Evolutionary conservation across 352 stramenopile genomes (phyloP), one percentile per base, ranked within the genome.

Genomic region (Phytopythium litorale): DNA sequence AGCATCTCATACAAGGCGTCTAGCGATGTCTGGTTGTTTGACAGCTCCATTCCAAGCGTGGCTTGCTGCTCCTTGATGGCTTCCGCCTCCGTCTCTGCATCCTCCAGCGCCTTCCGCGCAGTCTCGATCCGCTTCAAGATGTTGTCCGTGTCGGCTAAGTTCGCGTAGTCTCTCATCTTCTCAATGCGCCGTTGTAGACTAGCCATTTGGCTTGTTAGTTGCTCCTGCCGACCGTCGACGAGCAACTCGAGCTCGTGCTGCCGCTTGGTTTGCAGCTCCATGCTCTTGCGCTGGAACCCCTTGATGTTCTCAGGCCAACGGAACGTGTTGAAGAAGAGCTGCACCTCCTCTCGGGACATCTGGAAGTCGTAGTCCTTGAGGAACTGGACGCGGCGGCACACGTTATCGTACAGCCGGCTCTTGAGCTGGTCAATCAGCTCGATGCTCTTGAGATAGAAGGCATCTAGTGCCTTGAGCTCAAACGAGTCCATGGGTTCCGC

Each of bases 291-390:
- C 56, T 97, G 88, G 70, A 97, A 97, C 0, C 79, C 78, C 67
- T 96, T 96, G 53, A 98, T 88, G 37, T 89, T 95, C 57, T 94
- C 84, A 9, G 93, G 92, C 93, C 92, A 98, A 9, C 87, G 77
- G 63, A 93, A 97, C 13, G 88, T 94, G 25, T 79, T 94, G 62
- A 96, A 92, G 58, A 98, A 95, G 25, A 96, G 73, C 64, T 97
- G 84, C 12, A 98, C 80, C 49, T 98, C 92, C 48, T 98, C 93
- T 0, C 91, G 78, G 19, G 74, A 72, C 71, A 96, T 88, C 19
- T 86, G 75, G 63, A 89, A 97, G 58, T 96, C 84, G 55, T 97
- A 89, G 35, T 88, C 77, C 23, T 97, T 87, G 7, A 98, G 73
- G 53, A 98, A 98, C 57, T 88, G 81, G 32, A 96, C 67, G n/a